phyloP scores from a whole-genome alignment of 129 eudicot species.

The Arctium lappa region DNA sequence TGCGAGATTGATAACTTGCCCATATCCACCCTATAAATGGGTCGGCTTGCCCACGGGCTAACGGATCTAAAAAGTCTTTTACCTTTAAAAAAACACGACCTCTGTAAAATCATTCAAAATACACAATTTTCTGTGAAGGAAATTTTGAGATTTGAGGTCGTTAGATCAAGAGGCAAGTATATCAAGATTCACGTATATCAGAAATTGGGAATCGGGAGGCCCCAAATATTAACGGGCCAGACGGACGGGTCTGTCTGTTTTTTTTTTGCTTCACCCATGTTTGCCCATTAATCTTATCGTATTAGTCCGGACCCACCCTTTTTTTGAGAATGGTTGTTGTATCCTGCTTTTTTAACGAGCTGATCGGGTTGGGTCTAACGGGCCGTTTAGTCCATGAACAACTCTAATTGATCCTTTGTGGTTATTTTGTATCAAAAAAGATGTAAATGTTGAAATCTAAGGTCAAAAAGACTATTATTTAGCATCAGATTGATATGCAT shows the following conservation, averaged over 20 bases:
- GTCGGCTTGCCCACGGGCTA: not conserved
- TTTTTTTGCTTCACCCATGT: not conserved
- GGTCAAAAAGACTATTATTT: not conserved
- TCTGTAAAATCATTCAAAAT: not conserved
- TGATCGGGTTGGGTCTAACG: not conserved
- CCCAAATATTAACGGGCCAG: not conserved
- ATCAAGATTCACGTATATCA: not conserved
- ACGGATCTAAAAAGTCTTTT: not conserved
- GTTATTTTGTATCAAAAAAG: not conserved
- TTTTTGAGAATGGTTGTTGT: not conserved
- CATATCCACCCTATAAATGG: not conserved
- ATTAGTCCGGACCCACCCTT: not conserved
- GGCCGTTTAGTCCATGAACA: not conserved
- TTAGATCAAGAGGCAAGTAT: not conserved
- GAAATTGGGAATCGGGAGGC: not conserved
- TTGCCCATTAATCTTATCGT: not conserved
- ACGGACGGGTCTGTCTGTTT: not conserved
- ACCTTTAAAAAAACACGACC: not conserved
- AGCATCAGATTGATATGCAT: not conserved
- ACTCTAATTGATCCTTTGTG: not conserved
- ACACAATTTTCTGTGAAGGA: not conserved
- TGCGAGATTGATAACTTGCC: not conserved
- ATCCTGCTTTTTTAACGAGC: not conserved
- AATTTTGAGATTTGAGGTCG: not conserved
- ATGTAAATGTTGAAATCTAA: not conserved